A percentile compares a stretch with the other conserved stretches of the same genome.
These are phyloP conservation scores for Hericium rajendrae DNA, from an alignment of 768 basidiomycete genomes.

Conservation along the genomic window DNA sequence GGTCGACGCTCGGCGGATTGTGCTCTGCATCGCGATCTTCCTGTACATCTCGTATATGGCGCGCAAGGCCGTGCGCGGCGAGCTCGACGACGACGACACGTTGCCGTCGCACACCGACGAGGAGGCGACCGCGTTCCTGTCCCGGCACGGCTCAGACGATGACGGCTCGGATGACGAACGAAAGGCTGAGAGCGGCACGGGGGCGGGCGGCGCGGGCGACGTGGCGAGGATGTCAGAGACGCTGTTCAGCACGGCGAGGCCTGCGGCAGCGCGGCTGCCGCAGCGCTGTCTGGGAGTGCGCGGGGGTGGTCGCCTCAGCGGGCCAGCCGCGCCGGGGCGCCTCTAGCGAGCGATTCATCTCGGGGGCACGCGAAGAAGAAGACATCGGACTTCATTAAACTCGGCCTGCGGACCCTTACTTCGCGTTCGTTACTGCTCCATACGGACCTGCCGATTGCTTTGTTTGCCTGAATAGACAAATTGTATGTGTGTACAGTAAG, in stretches of 20 bases:
- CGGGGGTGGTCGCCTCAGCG: not conserved
- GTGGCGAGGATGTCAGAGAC: slow-evolving; percentile 5
- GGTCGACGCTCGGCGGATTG: slow-evolving; percentile 59
- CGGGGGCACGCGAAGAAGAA: too few relatives aligned
- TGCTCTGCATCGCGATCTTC: slow-evolving; percentile 65
- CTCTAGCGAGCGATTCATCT: not conserved
- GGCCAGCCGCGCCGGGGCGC: not conserved
- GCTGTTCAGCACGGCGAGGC: not conserved
- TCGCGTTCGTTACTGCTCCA: too few relatives aligned
- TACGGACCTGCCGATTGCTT: too few relatives aligned
- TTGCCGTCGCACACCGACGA: slow-evolving; percentile 12
- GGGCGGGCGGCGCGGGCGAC: slow-evolving; percentile 22
- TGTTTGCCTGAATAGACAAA: too few relatives aligned
- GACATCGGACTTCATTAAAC: too few relatives aligned
- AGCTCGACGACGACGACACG: slow-evolving; percentile 37
- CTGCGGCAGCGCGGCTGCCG: too few relatives aligned
- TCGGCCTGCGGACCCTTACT: too few relatives aligned
- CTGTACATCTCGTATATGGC: slow-evolving; percentile 77
- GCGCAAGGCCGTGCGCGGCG: slow-evolving; percentile 50
- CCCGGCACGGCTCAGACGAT: slow-evolving; percentile 4
- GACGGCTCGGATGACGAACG: slow-evolving; percentile 19
- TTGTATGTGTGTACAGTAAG: too few relatives aligned
- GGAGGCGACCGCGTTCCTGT: slow-evolving; percentile 13
- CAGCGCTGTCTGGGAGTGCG: not conserved
- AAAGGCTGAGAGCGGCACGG: too few relatives aligned